phyloP scores from a whole-genome alignment of 2,329 filamentous ascomycete genomes.

The Aureobasidium melanogenum region DNA sequence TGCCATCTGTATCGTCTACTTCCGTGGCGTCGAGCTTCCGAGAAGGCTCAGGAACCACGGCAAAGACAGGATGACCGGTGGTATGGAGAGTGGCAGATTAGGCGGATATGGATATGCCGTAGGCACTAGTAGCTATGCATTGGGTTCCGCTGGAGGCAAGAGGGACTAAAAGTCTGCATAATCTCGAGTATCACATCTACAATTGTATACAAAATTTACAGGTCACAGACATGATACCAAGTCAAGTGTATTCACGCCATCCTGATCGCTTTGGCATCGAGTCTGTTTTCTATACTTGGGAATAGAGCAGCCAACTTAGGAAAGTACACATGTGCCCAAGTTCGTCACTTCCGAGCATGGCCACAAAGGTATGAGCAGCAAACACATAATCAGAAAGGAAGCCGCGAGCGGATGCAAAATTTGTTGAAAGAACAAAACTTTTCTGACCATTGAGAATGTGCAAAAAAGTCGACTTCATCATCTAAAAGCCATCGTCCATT shows the following conservation, averaged over 20 bases:
- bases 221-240: neutral
- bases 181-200: neutral
- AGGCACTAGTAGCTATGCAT: conserved; percentile 30
- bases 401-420: too few relatives aligned
- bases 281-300: too few relatives aligned
- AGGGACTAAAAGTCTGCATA: conserved; percentile 27
- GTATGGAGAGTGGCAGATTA: conserved; percentile 28
- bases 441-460: neutral
- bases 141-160: conserved; percentile 32
- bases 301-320: too few relatives aligned
- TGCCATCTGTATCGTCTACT: conserved; percentile 46
- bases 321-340: neutral
- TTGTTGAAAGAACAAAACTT: too few relatives aligned
- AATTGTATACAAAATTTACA: neutral
- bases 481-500: neutral
- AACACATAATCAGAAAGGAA: too few relatives aligned
- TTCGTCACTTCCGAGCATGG: neutral
- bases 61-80: conserved; percentile 38
- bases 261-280: neutral
- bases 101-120: conserved; percentile 37
- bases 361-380: too few relatives aligned
- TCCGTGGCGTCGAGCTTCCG: conserved; percentile 44
- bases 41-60: conserved; percentile 47
- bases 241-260: too few relatives aligned
- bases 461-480: neutral